These are phyloP conservation scores for Rhododendron mucronatum DNA, from an alignment of 148 eudicot species.

Conservation along the genomic window DNA sequence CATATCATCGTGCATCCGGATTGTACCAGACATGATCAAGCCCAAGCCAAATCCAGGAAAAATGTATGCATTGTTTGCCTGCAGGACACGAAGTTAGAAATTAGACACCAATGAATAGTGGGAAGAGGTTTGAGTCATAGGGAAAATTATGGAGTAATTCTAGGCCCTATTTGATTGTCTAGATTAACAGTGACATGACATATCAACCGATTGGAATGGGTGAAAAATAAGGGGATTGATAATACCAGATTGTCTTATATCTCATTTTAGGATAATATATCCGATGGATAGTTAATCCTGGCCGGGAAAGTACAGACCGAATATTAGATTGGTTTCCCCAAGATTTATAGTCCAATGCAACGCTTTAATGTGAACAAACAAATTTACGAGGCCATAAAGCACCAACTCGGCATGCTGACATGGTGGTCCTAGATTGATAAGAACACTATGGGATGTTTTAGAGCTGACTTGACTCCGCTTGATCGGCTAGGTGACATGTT, in stretches of 20 bases:
- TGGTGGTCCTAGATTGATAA: background rate
- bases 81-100: slow-evolving; percentile 16
- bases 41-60: slow-evolving; percentile 96
- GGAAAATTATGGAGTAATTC: background rate
- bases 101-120: background rate
- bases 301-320: background rate
- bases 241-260: background rate
- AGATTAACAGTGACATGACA: background rate
- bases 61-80: slow-evolving; percentile 92
- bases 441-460: background rate
- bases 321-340: background rate
- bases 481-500: background rate
- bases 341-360: background rate
- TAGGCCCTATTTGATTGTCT: background rate
- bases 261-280: background rate
- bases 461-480: background rate
- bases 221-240: background rate
- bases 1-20: slow-evolving; percentile 75
- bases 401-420: background rate
- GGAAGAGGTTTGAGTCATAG: background rate
- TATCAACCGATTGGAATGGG: background rate
- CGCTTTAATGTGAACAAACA: background rate
- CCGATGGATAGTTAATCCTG: background rate
- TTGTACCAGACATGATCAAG: slow-evolving; percentile 80
- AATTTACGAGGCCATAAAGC: background rate